Conservation (phyloP, 1,139 yeast species). For the Magnusiomyces fungicola region DNA sequence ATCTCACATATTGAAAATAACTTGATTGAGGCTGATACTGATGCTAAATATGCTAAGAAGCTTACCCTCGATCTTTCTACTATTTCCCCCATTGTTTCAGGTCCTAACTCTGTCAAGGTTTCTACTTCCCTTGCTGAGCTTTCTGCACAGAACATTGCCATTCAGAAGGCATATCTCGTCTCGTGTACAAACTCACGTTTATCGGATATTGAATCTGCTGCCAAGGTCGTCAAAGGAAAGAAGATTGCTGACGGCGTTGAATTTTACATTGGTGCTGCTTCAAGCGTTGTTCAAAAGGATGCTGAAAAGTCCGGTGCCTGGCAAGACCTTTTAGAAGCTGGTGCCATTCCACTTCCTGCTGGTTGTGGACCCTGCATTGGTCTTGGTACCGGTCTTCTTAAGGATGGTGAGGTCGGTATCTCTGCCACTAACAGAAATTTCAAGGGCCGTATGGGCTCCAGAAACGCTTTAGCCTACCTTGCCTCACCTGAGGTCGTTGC, state of each 20-base stretch:
- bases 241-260: conserved; percentile 85
- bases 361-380: conserved; percentile 99
- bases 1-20: conserved; percentile 44
- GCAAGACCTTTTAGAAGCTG: conserved; percentile 83
- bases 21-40: conserved; percentile 50
- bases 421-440: conserved; percentile 97
- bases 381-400: conserved; percentile 83
- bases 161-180: conserved; percentile 93
- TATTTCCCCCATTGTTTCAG: conserved; percentile 85
- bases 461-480: conserved; percentile 89
- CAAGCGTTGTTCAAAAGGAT: conserved; percentile 83
- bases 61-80: conserved; percentile 75
- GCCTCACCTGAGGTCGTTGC: conserved; percentile 99
- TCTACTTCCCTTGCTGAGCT: conserved; percentile 72
- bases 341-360: conserved; percentile 92
- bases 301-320: conserved; percentile 91
- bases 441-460: conserved; percentile 98
- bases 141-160: conserved; percentile 62
- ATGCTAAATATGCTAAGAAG: conserved; percentile 82
- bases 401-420: conserved; percentile 96
- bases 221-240: conserved; percentile 69
- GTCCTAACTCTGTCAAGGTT: conserved; percentile 94
- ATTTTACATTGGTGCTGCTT: conserved; percentile 96
- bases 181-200: conserved; percentile 95
- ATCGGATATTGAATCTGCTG: conserved; percentile 92